Conservation (phyloP, 208 protist species). For the Crithidia bombi region DNA sequence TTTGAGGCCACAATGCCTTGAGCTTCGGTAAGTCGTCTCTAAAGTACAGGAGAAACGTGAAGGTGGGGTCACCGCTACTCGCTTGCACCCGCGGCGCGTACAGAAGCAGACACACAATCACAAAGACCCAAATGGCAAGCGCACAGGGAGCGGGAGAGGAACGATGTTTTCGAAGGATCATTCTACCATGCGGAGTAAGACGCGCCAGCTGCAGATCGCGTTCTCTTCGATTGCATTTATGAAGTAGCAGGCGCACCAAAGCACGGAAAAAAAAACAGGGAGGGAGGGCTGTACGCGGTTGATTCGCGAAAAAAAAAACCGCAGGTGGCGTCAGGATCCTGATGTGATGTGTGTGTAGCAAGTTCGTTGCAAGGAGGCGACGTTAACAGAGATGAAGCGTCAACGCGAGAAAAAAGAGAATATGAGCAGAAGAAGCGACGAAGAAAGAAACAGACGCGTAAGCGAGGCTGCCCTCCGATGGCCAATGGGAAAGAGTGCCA, state of each 20-base stretch:
- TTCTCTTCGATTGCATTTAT: neutral
- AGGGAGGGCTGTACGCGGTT: too few relatives aligned
- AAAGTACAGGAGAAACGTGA: neutral
- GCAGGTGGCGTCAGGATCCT: neutral
- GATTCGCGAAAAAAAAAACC: conserved; percentile 30
- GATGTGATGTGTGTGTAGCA: neutral
- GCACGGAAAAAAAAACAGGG: conserved; percentile 14
- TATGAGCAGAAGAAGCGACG: too few relatives aligned
- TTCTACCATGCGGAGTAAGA: neutral
- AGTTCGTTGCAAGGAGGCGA: too few relatives aligned
- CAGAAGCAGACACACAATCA: neutral
- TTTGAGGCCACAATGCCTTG: neutral
- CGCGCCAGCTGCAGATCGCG: neutral
- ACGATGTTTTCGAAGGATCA: conserved; percentile 1
- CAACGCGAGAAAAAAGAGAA: too few relatives aligned
- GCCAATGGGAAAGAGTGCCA: too few relatives aligned
- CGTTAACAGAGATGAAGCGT: too few relatives aligned
- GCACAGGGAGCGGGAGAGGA: neutral
- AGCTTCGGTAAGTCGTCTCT: neutral
- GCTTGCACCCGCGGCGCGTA: neutral
- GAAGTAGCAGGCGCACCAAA: too few relatives aligned
- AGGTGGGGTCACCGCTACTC: neutral
- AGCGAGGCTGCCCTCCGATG: too few relatives aligned
- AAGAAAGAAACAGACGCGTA: too few relatives aligned
- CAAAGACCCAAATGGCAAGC: neutral